These are phyloP conservation scores for Cladosporium halotolerans DNA, from an alignment of 2,329 filamentous ascomycete genomes.

Conservation along the genomic window DNA sequence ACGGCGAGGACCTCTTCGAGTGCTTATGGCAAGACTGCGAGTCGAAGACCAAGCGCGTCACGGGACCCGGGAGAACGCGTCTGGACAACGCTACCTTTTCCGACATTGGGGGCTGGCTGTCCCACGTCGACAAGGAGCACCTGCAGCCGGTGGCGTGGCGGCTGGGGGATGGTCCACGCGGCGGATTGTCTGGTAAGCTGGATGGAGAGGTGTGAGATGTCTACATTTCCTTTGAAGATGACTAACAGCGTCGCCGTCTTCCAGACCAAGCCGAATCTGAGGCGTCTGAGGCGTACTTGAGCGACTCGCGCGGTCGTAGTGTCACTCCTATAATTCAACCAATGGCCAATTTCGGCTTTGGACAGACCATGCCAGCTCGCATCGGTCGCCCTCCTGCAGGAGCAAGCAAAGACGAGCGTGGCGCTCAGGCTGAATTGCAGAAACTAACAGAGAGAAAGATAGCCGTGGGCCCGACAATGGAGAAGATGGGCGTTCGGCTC, in stretches of 20 bases:
- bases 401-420: constrained; percentile 34
- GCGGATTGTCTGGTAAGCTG: constrained; percentile 48
- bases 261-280: constrained; percentile 9
- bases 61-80: background rate
- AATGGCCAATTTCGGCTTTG: constrained; percentile 1
- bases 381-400: constrained; percentile 11
- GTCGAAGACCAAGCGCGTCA: constrained; percentile 9
- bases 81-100: constrained; percentile 30
- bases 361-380: constrained; percentile 10
- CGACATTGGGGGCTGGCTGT: constrained; percentile 38
- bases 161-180: constrained; percentile 54
- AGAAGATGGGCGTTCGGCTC: constrained; percentile 47
- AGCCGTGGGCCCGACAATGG: constrained; percentile 48
- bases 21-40: constrained; percentile 44
- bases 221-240: background rate
- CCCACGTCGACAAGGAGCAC: constrained; percentile 49
- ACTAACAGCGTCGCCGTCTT: background rate
- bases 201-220: background rate
- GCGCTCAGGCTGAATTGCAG: constrained; percentile 40
- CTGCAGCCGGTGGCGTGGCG: constrained; percentile 50
- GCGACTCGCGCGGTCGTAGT: constrained; percentile 40
- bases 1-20: constrained; percentile 31
- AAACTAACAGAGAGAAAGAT: constrained; percentile 46
- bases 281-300: constrained; percentile 41
- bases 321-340: constrained; percentile 39